Conservation (phyloP, 768 basidiomycete genomes). For the Saitozyma podzolica region DNA sequence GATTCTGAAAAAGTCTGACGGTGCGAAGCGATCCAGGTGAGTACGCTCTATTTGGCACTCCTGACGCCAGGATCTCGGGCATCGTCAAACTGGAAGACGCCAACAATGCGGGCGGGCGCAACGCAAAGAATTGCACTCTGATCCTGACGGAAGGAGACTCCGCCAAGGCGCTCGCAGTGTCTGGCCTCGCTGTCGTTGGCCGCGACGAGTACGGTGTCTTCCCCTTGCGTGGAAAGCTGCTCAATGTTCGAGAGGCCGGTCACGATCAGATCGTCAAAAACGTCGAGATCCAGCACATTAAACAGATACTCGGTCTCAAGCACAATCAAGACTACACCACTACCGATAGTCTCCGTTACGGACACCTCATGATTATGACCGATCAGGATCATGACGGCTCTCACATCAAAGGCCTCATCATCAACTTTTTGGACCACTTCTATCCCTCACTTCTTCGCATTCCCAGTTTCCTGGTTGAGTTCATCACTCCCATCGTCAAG, state of each 20-base stretch:
- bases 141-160: constrained; percentile 99
- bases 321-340: constrained; percentile 85
- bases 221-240: constrained; percentile 90
- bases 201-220: constrained; percentile 97
- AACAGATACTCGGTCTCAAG: constrained; percentile 95
- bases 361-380: constrained; percentile 98
- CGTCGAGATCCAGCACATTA: constrained; percentile 93
- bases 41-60: constrained; percentile 25
- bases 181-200: constrained; percentile 90
- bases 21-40: constrained; percentile 79
- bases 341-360: constrained; percentile 74
- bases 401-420: constrained; percentile 99
- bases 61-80: constrained; percentile 69
- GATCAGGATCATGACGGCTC: constrained; percentile 99
- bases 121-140: constrained; percentile 80
- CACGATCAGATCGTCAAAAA: constrained; percentile 99
- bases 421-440: constrained; percentile 97
- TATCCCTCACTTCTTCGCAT: constrained; percentile 90
- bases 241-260: constrained; percentile 95
- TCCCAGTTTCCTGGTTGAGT: constrained; percentile 91
- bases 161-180: constrained; percentile 92
- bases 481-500: constrained; percentile 96
- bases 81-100: constrained; percentile 93
- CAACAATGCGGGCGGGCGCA: constrained; percentile 88
- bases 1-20: constrained; percentile 93